Conservation (phyloP, 2,329 filamentous ascomycete species). For the Madurella fahalii region DNA sequence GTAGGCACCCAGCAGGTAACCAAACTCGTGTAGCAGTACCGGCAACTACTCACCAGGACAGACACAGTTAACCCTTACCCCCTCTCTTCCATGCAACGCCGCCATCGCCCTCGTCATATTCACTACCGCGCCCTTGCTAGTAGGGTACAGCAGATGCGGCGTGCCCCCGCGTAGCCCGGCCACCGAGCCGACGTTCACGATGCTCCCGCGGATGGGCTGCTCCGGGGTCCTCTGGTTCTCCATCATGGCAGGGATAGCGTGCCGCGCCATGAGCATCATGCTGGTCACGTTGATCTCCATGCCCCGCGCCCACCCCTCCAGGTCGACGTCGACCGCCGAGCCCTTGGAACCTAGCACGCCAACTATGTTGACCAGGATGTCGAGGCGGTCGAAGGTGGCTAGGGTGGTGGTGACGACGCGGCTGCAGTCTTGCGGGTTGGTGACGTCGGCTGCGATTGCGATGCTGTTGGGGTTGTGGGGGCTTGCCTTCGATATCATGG, state of each 20-base stretch:
- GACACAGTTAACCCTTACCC: slow-evolving; percentile 48
- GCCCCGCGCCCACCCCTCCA: slow-evolving; percentile 52
- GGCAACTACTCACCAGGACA: slow-evolving; percentile 34
- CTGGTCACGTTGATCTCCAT: slow-evolving; percentile 60
- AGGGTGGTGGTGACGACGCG: slow-evolving; percentile 39
- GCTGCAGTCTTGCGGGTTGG: slow-evolving; percentile 48
- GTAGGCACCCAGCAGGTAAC: neutral
- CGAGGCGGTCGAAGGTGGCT: slow-evolving; percentile 49
- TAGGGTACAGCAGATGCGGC: slow-evolving; percentile 44
- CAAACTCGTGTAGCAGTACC: no score
- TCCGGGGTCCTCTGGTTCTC: slow-evolving; percentile 42
- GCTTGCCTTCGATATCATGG: slow-evolving; percentile 9
- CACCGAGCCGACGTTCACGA: slow-evolving; percentile 59
- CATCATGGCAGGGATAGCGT: slow-evolving; percentile 56
- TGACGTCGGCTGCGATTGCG: slow-evolving; percentile 52
- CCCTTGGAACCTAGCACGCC: slow-evolving; percentile 57
- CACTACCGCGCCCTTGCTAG: slow-evolving; percentile 45
- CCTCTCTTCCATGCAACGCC: slow-evolving; percentile 42
- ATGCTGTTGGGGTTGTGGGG: neutral
- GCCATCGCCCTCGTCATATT: slow-evolving; percentile 52
- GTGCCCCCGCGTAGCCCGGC: slow-evolving; percentile 50
- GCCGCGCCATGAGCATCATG: slow-evolving; percentile 63
- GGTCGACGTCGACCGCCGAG: slow-evolving; percentile 57
- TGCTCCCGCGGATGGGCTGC: slow-evolving; percentile 41
- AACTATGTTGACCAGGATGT: slow-evolving; percentile 63